These are phyloP conservation scores for Carpinus fangiana DNA, from an alignment of 306 rosid species.

Conservation along the genomic window DNA sequence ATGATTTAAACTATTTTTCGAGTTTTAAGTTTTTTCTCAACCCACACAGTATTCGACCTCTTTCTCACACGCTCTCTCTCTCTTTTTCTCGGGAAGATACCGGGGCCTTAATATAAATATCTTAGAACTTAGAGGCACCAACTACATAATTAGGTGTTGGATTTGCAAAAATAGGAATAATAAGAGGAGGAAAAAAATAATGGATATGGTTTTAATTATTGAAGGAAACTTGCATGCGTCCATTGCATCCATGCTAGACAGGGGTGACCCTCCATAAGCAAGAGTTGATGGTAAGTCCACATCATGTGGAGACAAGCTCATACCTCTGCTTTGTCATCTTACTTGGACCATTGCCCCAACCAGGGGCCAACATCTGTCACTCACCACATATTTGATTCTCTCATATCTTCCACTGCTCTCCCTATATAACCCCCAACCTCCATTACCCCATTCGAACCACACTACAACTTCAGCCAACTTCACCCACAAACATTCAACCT, in stretches of 20 bases:
- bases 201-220: background rate
- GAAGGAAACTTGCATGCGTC: background rate
- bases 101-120: too few relatives aligned
- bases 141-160: too few relatives aligned
- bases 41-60: too few relatives aligned
- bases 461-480: background rate
- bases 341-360: slow-evolving; percentile 34
- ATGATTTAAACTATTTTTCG: too few relatives aligned
- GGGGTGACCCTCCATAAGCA: slow-evolving; percentile 37
- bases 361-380: slow-evolving; percentile 47
- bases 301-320: slow-evolving; percentile 48
- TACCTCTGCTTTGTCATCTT: slow-evolving; percentile 41
- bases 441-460: slow-evolving; percentile 26
- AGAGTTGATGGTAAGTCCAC: slow-evolving; percentile 57
- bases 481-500: slow-evolving; percentile 5
- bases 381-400: slow-evolving; percentile 56
- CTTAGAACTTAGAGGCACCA: background rate
- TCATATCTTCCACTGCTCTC: slow-evolving; percentile 37
- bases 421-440: slow-evolving; percentile 22
- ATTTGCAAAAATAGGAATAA: background rate
- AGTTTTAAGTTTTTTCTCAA: too few relatives aligned
- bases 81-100: too few relatives aligned
- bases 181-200: too few relatives aligned
- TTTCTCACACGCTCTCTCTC: too few relatives aligned
- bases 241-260: slow-evolving; percentile 35